A percentile compares a stretch with the other conserved stretches of the same genome.
phyloP scores from a whole-genome alignment of 345 rosid species.

The Citrus australasica region DNA sequence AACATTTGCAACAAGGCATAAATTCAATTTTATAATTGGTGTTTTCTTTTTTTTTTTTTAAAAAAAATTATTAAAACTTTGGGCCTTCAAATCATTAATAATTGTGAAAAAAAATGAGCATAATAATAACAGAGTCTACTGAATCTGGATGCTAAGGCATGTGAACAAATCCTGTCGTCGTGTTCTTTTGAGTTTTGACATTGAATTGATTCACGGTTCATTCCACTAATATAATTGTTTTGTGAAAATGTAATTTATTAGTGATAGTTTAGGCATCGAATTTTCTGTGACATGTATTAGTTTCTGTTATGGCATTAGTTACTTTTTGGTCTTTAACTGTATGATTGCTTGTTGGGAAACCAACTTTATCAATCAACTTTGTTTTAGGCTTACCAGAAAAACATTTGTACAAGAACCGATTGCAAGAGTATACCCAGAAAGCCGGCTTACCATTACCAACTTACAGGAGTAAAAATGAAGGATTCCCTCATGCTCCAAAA shows the following conservation, averaged over 20 bases:
- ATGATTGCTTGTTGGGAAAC: neutral
- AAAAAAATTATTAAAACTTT: too few relatives aligned
- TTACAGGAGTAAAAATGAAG: conserved; percentile 21
- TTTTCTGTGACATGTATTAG: neutral
- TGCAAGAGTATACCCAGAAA: conserved; percentile 17
- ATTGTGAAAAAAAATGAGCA: too few relatives aligned
- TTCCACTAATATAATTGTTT: neutral
- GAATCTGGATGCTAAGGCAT: too few relatives aligned
- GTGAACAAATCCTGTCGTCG: neutral
- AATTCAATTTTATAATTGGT: too few relatives aligned
- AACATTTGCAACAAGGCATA: too few relatives aligned
- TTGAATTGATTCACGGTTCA: neutral
- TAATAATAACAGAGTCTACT: too few relatives aligned
- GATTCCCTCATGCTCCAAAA: conserved; percentile 26
- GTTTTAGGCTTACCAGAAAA: neutral
- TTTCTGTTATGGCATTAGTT: neutral
- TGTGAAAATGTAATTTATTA: neutral
- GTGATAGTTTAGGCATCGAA: neutral
- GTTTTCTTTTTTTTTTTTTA: too few relatives aligned
- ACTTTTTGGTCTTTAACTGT: neutral
- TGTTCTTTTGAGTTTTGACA: neutral
- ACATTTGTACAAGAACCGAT: conserved; percentile 10
- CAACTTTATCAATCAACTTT: neutral
- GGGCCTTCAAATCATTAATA: too few relatives aligned
- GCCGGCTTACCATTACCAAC: conserved; percentile 6